Evolutionary conservation across 495 filamentous ascomycete species (phyloP), one percentile per base, ranked within the genome.

Genomic region (Podospora tetraspora): DNA sequence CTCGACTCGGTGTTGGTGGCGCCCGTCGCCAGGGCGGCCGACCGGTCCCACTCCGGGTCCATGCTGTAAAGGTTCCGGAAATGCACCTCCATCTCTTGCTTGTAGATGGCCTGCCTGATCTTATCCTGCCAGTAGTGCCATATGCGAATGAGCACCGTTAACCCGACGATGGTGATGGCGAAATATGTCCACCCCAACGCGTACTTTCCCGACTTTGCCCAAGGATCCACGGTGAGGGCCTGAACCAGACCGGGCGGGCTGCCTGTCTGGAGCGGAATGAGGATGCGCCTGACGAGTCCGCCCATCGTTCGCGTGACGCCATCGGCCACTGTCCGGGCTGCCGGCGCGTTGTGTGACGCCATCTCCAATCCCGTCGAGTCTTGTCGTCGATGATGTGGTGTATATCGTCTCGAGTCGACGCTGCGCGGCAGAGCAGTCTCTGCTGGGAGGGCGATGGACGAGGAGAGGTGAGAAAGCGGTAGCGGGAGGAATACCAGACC

Each of bases 41-140:
- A 84, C 72, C 89, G 85, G 73, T 90, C 90, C 68, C 86, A 85
- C 62, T 88, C 86, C 30, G 89, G 87, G 5, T 82, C 80, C 72
- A 82, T 67, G 67, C 73, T 81, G 70, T 84, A 76, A 79, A 90
- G 19, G 70, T 84, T 70, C 75, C 82, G 78, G 73, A 86, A 79
- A 75, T 84, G 84, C 72, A 82, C 80, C 75, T 83, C 80, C 74
- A 88, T 82, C 72, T 89, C 86, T 72, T 94, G 89, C 79, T 91
- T 92, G 79, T 92, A 88, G 62, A 92, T 86, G 59, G 91, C 92
- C 69, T 92, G 90, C 69, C 93, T 84, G 62, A 94, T 90, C 80
- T 92, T 93, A 81, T 97, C 93, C 56, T 91, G 91, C 88, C 91
- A 95, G 63, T 86, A 89, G 76, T 96, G 89, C 80, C 91, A 96